Evolutionary conservation across 1,284 basidiomycete genomes (phyloP).

Genomic region (Microbotryum scabiosae): DNA sequence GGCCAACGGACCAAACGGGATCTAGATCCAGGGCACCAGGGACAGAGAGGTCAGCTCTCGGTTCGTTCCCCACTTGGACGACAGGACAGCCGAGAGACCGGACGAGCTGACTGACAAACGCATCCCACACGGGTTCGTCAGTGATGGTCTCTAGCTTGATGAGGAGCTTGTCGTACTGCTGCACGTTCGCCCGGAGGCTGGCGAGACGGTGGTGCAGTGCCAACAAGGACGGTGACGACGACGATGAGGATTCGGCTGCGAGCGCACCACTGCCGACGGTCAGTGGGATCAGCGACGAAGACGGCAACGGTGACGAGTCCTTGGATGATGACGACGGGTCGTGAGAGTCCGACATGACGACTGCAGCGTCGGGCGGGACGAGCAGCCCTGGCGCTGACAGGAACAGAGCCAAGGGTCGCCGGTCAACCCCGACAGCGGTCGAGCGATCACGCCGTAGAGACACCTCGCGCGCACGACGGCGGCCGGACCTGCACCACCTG

Average conservation of each 20-base stretch:
- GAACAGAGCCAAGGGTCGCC: no score
- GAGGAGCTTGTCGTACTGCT: neutral
- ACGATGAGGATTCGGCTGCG: no score
- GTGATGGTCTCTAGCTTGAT: slow-evolving; percentile 17
- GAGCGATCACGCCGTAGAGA: no score
- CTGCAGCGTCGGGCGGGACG: no score
- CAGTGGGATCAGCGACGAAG: no score
- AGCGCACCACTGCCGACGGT: no score
- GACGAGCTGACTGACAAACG: slow-evolving; percentile 4
- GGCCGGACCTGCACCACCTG: slow-evolving; percentile 37
- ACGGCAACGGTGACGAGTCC: no score
- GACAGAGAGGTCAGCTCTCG: neutral
- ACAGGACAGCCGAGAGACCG: neutral
- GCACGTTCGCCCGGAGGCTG: neutral
- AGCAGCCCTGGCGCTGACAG: no score
- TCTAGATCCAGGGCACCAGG: neutral
- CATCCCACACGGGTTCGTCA: slow-evolving; percentile 26
- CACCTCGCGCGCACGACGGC: neutral
- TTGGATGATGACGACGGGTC: no score
- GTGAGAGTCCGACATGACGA: no score
- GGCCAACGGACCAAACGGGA: slow-evolving; percentile 25
- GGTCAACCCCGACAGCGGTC: no score
- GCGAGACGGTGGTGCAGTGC: neutral
- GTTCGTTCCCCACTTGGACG: neutral
- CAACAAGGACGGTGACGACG: no score